These are phyloP conservation scores for Chlamydomonas schloesseri DNA, from an alignment of 139 green algal genomes.

Conservation along the genomic window DNA sequence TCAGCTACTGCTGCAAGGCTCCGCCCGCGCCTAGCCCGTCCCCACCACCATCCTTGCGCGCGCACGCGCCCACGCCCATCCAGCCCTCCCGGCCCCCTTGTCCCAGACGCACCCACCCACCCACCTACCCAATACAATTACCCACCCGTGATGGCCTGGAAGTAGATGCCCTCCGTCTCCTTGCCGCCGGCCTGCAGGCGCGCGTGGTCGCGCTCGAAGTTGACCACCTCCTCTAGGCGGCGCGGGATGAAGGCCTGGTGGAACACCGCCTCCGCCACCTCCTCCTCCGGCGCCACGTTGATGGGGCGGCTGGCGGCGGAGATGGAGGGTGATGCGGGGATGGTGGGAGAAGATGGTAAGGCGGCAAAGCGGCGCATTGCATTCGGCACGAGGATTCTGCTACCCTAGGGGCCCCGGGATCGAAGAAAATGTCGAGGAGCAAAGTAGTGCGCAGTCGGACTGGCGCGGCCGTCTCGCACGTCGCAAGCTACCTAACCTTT, in stretches of 20 bases:
- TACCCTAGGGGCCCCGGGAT: no score
- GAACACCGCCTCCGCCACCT: constrained; percentile 81
- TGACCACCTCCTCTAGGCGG: constrained; percentile 88
- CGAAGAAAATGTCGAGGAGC: no score
- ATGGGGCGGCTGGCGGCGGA: constrained; percentile 60
- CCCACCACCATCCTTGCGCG: no score
- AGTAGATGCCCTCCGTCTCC: constrained; percentile 95
- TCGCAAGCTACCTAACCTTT: constrained; percentile 6
- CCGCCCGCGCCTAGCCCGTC: neutral
- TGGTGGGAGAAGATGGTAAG: neutral
- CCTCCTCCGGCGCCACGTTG: constrained; percentile 52
- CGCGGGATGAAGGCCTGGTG: constrained; percentile 95
- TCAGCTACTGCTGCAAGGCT: neutral
- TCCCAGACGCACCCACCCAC: no score
- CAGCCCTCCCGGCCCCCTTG: no score
- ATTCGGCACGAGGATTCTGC: neutral
- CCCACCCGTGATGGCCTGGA: constrained; percentile 62
- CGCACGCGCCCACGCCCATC: no score
- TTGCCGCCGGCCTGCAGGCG: constrained; percentile 61
- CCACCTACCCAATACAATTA: no score
- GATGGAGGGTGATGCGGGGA: neutral
- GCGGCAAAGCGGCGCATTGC: no score
- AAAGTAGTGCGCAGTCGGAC: constrained; percentile 6
- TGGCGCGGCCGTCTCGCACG: constrained; percentile 18
- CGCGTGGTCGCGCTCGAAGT: constrained; percentile 91